Conservation (phyloP, 1,284 basidiomycete species). For the Pseudozyma flocculosa region DNA sequence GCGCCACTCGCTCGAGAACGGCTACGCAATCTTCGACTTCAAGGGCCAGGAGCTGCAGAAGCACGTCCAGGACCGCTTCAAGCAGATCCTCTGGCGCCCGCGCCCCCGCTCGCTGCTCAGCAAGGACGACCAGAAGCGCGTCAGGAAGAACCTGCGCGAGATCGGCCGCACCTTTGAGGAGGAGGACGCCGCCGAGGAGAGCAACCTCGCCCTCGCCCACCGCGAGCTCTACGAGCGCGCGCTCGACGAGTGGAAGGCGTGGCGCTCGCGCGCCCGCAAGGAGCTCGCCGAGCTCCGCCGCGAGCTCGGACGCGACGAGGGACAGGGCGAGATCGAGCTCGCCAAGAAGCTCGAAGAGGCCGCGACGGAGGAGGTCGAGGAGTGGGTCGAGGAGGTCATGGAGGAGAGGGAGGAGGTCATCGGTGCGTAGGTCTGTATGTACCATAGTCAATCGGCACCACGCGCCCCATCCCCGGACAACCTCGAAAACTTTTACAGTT, state of each 20-base stretch:
- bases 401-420: constrained; percentile 57
- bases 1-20: constrained; percentile 94
- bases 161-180: constrained; percentile 92
- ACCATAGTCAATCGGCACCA: too few relatives aligned
- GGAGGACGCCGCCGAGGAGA: constrained; percentile 93
- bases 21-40: constrained; percentile 97
- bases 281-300: constrained; percentile 39
- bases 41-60: constrained; percentile 88
- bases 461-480: too few relatives aligned
- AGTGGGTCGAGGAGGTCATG: constrained; percentile 58
- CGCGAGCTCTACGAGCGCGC: constrained; percentile 86
- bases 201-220: constrained; percentile 88
- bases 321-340: constrained; percentile 26
- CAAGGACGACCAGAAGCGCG: constrained; percentile 83
- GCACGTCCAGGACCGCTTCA: constrained; percentile 89
- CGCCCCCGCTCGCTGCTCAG: constrained; percentile 82
- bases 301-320: constrained; percentile 32
- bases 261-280: constrained; percentile 62
- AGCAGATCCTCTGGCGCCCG: constrained; percentile 98
- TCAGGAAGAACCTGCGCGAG: constrained; percentile 87
- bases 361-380: constrained; percentile 55
- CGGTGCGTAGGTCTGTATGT: too few relatives aligned
- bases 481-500: too few relatives aligned
- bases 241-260: constrained; percentile 98
- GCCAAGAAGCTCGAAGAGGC: constrained; percentile 49